Percentiles rank a stretch among this genome's conserved stretches.
Conservation (phyloP, 2,329 filamentous ascomycete species). For the Cladophialophora psammophila region DNA sequence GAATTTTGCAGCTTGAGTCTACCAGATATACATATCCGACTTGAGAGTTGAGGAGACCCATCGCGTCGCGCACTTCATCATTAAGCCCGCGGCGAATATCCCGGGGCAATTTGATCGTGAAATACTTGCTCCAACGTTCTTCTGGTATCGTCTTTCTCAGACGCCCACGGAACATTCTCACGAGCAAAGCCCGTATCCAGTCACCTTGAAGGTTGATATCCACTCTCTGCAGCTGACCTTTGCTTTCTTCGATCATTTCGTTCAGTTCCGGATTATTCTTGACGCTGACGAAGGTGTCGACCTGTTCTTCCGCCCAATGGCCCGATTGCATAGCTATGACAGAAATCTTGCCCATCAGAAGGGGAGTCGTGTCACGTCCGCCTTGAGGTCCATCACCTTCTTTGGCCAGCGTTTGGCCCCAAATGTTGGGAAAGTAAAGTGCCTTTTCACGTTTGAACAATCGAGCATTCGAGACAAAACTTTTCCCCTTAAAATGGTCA, state of each 20-base stretch:
- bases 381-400: constrained; percentile 52
- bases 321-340: constrained; percentile 83
- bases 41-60: constrained; percentile 81
- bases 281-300: constrained; percentile 71
- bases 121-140: constrained; percentile 65
- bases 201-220: constrained; percentile 90
- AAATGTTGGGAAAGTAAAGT: constrained; percentile 92
- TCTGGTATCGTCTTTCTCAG: constrained; percentile 57
- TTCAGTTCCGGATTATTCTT: constrained; percentile 74
- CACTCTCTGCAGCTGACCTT: constrained; percentile 73
- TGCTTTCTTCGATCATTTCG: constrained; percentile 62
- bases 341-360: constrained; percentile 75
- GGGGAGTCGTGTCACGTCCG: constrained; percentile 74
- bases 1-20: constrained; percentile 84
- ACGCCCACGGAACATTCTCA: constrained; percentile 61
- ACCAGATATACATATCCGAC: constrained; percentile 94
- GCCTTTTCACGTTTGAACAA: constrained; percentile 83
- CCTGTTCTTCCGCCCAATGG: constrained; percentile 85
- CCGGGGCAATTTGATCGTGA: constrained; percentile 58
- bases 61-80: constrained; percentile 64
- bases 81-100: constrained; percentile 57
- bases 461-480: constrained; percentile 83
- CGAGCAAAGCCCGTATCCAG: constrained; percentile 65
- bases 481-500: constrained; percentile 83
- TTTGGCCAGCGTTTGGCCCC: constrained; percentile 72